Percentiles rank a stretch among this genome's conserved stretches.
These are phyloP conservation scores for Monascus ruber DNA, from an alignment of 2,329 filamentous ascomycete species.

Conservation along the genomic window DNA sequence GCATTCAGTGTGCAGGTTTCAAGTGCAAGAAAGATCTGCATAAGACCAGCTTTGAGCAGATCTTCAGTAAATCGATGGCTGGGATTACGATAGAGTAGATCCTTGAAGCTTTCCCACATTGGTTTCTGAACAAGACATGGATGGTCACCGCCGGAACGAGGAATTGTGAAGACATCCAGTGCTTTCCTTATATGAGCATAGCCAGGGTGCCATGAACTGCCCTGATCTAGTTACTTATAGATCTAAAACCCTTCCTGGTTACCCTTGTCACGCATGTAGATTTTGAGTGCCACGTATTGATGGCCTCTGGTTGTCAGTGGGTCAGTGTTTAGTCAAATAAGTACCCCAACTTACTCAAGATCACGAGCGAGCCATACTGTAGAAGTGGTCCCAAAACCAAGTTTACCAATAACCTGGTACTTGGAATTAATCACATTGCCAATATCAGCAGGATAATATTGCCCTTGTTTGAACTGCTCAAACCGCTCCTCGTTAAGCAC, in stretches of 20 bases:
- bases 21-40: slow-evolving; percentile 29
- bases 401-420: slow-evolving; percentile 19
- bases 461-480: slow-evolving; percentile 11
- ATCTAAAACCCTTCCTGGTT: slow-evolving; percentile 15
- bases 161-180: slow-evolving; percentile 22
- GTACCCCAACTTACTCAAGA: slow-evolving; percentile 11
- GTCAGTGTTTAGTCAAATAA: slow-evolving; percentile 1
- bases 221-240: slow-evolving; percentile 17
- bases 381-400: slow-evolving; percentile 18
- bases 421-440: slow-evolving; percentile 16
- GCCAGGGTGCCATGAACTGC: slow-evolving; percentile 15
- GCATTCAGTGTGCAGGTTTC: slow-evolving; percentile 34
- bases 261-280: slow-evolving; percentile 12
- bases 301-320: slow-evolving; percentile 9
- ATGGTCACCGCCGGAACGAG: slow-evolving; percentile 13
- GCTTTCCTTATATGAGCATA: slow-evolving; percentile 17
- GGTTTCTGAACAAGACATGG: slow-evolving; percentile 24
- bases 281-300: slow-evolving; percentile 14
- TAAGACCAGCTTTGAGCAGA: slow-evolving; percentile 27
- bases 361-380: slow-evolving; percentile 21
- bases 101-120: slow-evolving; percentile 31
- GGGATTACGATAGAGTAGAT: slow-evolving; percentile 28
- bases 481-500: slow-evolving; percentile 16
- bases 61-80: slow-evolving; percentile 25
- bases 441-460: slow-evolving; percentile 21